Evolutionary conservation across 345 rosid species (phyloP), one percentile per base, ranked within the genome.

Genomic region (Euclidium syriacum): DNA sequence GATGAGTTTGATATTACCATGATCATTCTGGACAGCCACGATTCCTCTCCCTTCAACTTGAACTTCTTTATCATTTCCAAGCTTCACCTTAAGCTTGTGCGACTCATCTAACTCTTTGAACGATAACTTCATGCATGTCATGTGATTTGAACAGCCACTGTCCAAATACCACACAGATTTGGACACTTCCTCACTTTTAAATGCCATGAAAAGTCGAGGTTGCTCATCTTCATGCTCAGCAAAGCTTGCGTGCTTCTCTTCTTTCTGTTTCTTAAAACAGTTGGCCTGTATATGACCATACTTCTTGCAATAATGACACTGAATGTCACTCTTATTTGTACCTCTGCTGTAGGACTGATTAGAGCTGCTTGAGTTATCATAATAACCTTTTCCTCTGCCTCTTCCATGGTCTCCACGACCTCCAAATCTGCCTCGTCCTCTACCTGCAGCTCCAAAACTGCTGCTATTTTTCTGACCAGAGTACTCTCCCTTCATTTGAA

Each of bases 51-150:
- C 30, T 22, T 61, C 44, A 1, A 33, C 38, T 32, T 41, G 29
- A 41, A 52, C 24, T 16, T 60, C 15, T 22, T 62, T 52, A 1
- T 34, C 3, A 24, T 52, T 24, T 6, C 50, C 41, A 34, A 70
- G 50, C 10, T 36, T 43, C n/a, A 62, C 43, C 41, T 42, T 34
- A 1, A 38, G 23, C 19, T 58, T 67, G 11, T 49, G 23, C 10
- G 65, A 34, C 34, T 67, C 33, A 39, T 49, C 52, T 36, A 67
- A 19, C 5, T 67, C 26, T 10, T 19, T 8, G 17, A 58, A 68
- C 15, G 38, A 12, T 0, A 12, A 27, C 5, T 38, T 58, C 0
- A 19, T 25, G 25, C 23, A 5, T 0, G 10, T 3, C 49, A 61
- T 69, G 6, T 69, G 49, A 19, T 52, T 60, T 0, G 56, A 62